phyloP scores from a whole-genome alignment of 2,329 filamentous ascomycete genomes.

The Hymenoscyphus fructigenus region DNA sequence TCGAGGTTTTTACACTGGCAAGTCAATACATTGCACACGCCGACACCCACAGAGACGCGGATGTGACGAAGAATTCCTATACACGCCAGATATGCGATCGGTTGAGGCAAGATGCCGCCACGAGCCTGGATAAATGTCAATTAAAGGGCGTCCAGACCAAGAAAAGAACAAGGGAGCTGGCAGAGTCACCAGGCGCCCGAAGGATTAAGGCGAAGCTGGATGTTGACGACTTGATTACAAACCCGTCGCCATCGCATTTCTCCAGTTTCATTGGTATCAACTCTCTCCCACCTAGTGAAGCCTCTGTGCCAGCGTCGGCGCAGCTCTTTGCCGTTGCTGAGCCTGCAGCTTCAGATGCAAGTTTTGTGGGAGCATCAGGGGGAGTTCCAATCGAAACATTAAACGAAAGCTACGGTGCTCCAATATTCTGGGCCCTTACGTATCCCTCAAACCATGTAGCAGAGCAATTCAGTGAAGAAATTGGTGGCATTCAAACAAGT shows the following conservation, averaged over 20 bases:
- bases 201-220: constrained; percentile 4
- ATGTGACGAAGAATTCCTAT: constrained; percentile 3
- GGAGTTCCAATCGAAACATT: constrained; percentile 1
- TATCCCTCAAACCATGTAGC: constrained; percentile 2
- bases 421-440: constrained; percentile 4
- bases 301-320: constrained; percentile 2
- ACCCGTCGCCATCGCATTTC: not conserved
- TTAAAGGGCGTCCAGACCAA: constrained; percentile 1
- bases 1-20: not conserved
- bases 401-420: constrained; percentile 1
- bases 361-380: constrained; percentile 1
- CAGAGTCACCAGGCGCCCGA: not conserved
- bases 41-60: not conserved
- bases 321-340: not conserved
- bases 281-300: constrained; percentile 1
- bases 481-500: constrained; percentile 1
- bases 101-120: not conserved
- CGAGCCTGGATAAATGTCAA: constrained; percentile 1
- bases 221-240: constrained; percentile 4
- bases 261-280: constrained; percentile 1
- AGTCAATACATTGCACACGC: not conserved
- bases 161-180: constrained; percentile 4
- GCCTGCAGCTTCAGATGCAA: not conserved
- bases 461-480: constrained; percentile 1
- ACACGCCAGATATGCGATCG: constrained; percentile 2